phyloP scores from a whole-genome alignment of 257 asterid genomes.

The Rhazya stricta region DNA sequence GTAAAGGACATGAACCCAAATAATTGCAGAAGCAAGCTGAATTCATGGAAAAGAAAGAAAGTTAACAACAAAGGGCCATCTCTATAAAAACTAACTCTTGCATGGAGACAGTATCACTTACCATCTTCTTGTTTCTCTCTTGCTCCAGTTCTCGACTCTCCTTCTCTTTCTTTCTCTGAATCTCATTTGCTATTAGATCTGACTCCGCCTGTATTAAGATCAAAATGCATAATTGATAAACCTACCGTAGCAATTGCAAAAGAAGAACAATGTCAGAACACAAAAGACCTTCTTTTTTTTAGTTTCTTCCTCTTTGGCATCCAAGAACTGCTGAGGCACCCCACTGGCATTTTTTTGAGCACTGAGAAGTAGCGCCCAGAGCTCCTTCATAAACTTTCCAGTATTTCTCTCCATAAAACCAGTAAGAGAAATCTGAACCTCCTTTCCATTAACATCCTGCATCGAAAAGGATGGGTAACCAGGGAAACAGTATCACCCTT shows the following conservation, averaged over 20 bases:
- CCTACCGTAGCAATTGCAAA: constrained; percentile 1
- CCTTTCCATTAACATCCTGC: constrained; percentile 93
- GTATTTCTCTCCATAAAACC: constrained; percentile 99
- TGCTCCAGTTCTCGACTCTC: constrained; percentile 63
- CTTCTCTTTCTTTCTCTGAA: constrained; percentile 71
- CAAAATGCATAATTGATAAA: constrained; percentile 9
- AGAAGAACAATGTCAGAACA: constrained; percentile 5
- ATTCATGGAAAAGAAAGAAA: constrained; percentile 49
- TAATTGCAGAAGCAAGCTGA: constrained; percentile 98
- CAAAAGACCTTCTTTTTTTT: constrained; percentile 63
- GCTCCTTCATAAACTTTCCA: constrained; percentile 97
- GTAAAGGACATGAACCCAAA: constrained; percentile 97
- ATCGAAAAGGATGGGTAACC: constrained; percentile 15
- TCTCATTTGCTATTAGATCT: constrained; percentile 72
- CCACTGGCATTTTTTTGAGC: constrained; percentile 91
- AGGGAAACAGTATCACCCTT: constrained; percentile 1
- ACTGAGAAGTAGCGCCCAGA: constrained; percentile 82
- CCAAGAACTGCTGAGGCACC: constrained; percentile 94
- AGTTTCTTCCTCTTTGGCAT: constrained; percentile 95
- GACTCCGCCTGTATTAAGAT: constrained; percentile 66
- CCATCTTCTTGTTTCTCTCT: constrained; percentile 60
- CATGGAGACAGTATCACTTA: constrained; percentile 49
- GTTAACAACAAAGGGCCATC: constrained; percentile 41
- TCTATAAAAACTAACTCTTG: constrained; percentile 37
- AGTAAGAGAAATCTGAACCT: constrained; percentile 83